phyloP scores from a whole-genome alignment of 306 rosid genomes.

The Erythrophleum fordii region DNA sequence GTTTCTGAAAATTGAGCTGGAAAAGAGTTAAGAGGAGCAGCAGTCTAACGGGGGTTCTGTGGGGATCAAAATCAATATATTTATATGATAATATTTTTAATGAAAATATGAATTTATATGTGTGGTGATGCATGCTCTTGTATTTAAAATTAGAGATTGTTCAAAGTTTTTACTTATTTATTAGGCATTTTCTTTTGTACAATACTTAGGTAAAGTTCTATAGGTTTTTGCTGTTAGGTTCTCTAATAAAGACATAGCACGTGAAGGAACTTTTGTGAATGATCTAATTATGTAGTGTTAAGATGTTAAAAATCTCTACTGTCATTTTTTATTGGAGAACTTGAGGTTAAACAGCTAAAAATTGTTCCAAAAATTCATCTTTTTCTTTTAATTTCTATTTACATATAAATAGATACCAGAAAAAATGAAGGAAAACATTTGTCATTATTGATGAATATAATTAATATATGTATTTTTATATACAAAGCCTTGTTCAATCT shows the following conservation, averaged over 20 bases:
- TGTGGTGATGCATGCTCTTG: conserved; percentile 2
- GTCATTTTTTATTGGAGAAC: neutral
- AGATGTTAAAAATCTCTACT: neutral
- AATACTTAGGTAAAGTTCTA: too few species aligned
- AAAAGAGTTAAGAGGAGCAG: conserved; percentile 18
- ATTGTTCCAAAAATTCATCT: neutral
- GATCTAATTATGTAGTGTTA: neutral
- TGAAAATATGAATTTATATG: conserved; percentile 1
- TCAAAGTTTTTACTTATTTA: neutral
- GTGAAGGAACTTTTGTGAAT: neutral
- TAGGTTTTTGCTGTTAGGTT: neutral
- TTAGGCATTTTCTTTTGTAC: neutral
- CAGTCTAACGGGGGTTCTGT: conserved; percentile 3
- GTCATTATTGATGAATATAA: neutral
- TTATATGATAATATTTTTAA: neutral
- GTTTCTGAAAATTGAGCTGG: conserved; percentile 24
- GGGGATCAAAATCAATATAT: conserved; percentile 33
- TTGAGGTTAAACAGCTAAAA: neutral
- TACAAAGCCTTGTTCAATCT: conserved; percentile 14
- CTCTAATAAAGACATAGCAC: neutral
- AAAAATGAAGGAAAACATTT: neutral
- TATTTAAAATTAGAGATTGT: conserved; percentile 1
- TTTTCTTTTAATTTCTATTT: conserved; percentile 14
- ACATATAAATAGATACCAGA: neutral
- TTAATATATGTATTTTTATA: neutral